phyloP scores from a whole-genome alignment of 164 flowering plant genomes.

The Tetrastigma voinierianum region DNA sequence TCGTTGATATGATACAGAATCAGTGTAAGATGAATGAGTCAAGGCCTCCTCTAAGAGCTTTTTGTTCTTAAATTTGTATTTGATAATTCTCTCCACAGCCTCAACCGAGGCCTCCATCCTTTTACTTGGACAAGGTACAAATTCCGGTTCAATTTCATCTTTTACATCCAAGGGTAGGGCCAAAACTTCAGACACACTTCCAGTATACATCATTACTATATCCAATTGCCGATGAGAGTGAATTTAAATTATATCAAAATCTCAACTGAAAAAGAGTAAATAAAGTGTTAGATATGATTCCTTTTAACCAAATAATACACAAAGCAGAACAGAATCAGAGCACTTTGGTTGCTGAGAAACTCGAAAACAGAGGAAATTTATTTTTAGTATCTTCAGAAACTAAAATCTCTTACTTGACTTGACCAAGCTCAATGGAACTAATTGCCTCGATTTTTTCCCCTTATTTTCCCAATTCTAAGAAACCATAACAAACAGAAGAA shows the following conservation, averaged over 20 bases:
- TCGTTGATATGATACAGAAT: conserved; percentile 40
- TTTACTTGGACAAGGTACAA: not conserved
- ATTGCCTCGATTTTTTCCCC: too few relatives aligned
- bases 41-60: conserved; percentile 54
- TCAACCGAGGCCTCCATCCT: conserved; percentile 17
- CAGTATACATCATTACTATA: not conserved
- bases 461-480: too few relatives aligned
- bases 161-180: not conserved
- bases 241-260: too few relatives aligned
- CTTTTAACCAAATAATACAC: not conserved
- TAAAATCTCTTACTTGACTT: too few relatives aligned
- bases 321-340: too few relatives aligned
- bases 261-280: too few relatives aligned
- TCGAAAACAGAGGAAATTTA: too few relatives aligned
- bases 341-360: conserved; percentile 7
- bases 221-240: too few relatives aligned
- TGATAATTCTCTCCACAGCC: conserved; percentile 40
- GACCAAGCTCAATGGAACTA: too few relatives aligned
- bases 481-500: too few relatives aligned
- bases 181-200: not conserved
- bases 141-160: not conserved
- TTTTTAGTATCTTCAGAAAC: too few relatives aligned
- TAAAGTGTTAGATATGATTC: not conserved
- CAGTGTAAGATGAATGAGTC: conserved; percentile 50
- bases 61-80: conserved; percentile 42